Conservation (phyloP, 148 eudicot species). For the Bassia scoparia region DNA sequence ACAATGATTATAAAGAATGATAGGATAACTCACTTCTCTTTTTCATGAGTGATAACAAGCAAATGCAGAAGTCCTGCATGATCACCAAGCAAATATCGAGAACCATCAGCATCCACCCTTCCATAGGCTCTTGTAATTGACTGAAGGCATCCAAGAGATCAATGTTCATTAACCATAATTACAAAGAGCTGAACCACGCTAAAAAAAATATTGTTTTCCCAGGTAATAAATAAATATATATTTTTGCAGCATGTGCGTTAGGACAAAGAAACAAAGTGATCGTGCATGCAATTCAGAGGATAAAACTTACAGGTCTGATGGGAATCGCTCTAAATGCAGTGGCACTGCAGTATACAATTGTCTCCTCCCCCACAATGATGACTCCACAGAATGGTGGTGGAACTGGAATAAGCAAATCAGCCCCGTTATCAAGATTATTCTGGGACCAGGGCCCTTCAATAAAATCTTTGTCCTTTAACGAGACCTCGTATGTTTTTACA, state of each 20-base stretch:
- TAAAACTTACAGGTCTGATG: slow-evolving; percentile 70
- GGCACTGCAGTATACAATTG: slow-evolving; percentile 92
- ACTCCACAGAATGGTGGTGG: slow-evolving; percentile 98
- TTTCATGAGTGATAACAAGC: slow-evolving; percentile 94
- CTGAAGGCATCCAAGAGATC: slow-evolving; percentile 36
- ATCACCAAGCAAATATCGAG: slow-evolving; percentile 92
- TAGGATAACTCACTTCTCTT: slow-evolving; percentile 61
- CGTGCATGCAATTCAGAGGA: background rate
- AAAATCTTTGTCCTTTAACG: slow-evolving; percentile 86
- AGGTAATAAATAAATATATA: background rate
- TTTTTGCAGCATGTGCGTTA: background rate
- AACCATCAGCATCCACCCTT: slow-evolving; percentile 98
- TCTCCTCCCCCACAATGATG: slow-evolving; percentile 92
- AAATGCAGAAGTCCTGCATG: slow-evolving; percentile 93
- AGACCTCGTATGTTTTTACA: slow-evolving; percentile 90
- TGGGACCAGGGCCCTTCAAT: slow-evolving; percentile 88
- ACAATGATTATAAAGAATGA: background rate
- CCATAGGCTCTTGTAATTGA: slow-evolving; percentile 95
- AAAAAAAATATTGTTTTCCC: background rate
- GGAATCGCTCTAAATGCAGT: slow-evolving; percentile 92
- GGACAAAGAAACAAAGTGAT: background rate
- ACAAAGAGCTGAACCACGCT: background rate
- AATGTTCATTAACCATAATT: background rate
- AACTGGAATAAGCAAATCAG: slow-evolving; percentile 88
- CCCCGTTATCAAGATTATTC: slow-evolving; percentile 87